A percentile compares a stretch with the other conserved stretches of the same genome.
phyloP scores from a whole-genome alignment of 306 rosid genomes.

The Quillaja saponaria region DNA sequence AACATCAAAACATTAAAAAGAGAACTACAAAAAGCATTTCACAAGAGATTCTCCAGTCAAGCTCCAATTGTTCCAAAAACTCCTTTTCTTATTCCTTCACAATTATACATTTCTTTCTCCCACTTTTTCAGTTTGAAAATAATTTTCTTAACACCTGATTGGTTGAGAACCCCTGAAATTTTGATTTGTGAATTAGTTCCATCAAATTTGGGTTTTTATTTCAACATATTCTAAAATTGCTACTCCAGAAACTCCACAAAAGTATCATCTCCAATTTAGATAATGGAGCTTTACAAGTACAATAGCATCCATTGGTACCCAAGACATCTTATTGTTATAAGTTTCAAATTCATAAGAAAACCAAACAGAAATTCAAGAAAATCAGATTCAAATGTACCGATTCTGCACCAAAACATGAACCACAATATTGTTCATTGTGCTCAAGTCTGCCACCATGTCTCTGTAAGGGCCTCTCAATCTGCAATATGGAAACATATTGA shows the following conservation, averaged over 20 bases:
- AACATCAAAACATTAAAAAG: not conserved
- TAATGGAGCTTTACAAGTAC: not conserved
- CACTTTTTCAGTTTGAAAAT: not conserved
- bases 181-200: not conserved
- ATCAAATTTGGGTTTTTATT: slow-evolving; percentile 7
- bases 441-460: slow-evolving; percentile 90
- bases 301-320: slow-evolving; percentile 1
- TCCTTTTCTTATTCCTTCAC: too few species aligned
- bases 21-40: too few species aligned
- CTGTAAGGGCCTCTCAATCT: slow-evolving; percentile 94
- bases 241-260: not conserved
- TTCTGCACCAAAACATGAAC: slow-evolving; percentile 95
- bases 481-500: slow-evolving; percentile 28
- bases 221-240: too few species aligned
- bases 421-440: slow-evolving; percentile 83
- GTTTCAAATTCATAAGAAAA: slow-evolving; percentile 30
- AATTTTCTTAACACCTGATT: not conserved
- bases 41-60: too few species aligned
- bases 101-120: too few species aligned
- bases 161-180: slow-evolving; percentile 7
- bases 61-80: too few species aligned
- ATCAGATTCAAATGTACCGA: slow-evolving; percentile 48
- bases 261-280: slow-evolving; percentile 7
- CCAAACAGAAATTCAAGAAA: slow-evolving; percentile 20
- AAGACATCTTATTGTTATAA: not conserved